phyloP scores from a whole-genome alignment of 1,139 yeast genomes.

The Blastobotrys malaysiensis region DNA sequence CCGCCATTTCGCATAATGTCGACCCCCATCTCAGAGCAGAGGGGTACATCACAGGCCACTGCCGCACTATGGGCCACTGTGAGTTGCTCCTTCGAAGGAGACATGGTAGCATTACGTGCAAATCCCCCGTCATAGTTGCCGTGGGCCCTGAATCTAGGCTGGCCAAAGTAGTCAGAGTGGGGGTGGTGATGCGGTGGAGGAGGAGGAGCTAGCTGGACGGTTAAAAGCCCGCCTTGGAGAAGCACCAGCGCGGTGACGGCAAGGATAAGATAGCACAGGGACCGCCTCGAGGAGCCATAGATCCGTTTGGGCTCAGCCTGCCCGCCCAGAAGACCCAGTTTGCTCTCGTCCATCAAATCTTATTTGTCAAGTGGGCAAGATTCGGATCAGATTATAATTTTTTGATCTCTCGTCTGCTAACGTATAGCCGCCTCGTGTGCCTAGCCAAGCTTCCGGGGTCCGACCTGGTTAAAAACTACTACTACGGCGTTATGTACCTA shows the following conservation, averaged over 20 bases:
- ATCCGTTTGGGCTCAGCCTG: background rate
- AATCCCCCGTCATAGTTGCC: background rate
- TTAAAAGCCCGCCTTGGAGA: background rate
- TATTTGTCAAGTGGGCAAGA: background rate
- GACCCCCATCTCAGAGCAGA: constrained; percentile 67
- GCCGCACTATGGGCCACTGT: constrained; percentile 39
- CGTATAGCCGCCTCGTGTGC: too few species aligned
- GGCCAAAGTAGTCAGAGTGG: background rate
- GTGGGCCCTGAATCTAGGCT: background rate
- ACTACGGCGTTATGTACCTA: background rate
- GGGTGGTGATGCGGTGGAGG: background rate
- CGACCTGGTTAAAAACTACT: background rate
- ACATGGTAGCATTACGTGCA: background rate
- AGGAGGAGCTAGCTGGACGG: background rate
- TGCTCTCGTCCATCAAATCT: background rate
- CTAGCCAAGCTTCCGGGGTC: background rate
- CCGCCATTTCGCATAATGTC: constrained; percentile 52
- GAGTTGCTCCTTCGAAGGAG: constrained; percentile 21
- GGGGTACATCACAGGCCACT: constrained; percentile 68
- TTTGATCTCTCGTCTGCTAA: too few species aligned
- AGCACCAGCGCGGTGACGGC: background rate
- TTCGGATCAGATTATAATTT: background rate
- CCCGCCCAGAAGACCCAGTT: background rate
- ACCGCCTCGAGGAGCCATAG: background rate
- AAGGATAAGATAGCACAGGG: background rate